Percentiles rank a stretch among this genome's conserved stretches.
phyloP scores from a whole-genome alignment of 169 alveolate species.

The Cryptosporidium felis region DNA sequence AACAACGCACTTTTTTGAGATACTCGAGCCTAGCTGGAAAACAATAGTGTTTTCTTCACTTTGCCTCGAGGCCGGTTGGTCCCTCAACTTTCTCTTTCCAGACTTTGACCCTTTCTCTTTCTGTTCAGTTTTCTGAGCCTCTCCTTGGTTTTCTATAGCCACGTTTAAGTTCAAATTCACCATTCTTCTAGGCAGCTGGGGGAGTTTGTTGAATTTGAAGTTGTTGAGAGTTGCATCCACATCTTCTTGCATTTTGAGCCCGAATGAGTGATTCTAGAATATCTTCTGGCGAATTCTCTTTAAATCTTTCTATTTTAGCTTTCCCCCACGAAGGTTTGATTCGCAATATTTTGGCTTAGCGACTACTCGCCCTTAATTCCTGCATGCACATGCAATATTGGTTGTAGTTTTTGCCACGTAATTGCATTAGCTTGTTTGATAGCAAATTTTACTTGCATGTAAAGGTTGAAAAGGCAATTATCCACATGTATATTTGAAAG shows the following conservation, averaged over 20 bases:
- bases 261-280: too few relatives aligned
- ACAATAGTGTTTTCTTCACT: neutral
- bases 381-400: slow-evolving; percentile 16
- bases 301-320: too few relatives aligned
- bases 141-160: neutral
- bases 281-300: too few relatives aligned
- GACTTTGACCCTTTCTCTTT: neutral
- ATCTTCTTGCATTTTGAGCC: slow-evolving; percentile 3
- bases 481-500: too few relatives aligned
- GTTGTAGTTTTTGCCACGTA: slow-evolving; percentile 3
- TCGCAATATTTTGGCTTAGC: too few relatives aligned
- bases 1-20: slow-evolving; percentile 14
- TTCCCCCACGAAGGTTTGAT: too few relatives aligned
- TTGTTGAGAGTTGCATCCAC: neutral
- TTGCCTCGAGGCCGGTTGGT: neutral
- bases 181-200: slow-evolving; percentile 53
- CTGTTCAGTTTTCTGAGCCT: neutral
- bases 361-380: neutral
- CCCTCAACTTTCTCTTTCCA: neutral
- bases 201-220: neutral
- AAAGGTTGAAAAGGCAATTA: too few relatives aligned
- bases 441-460: too few relatives aligned
- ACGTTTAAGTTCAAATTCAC: slow-evolving; percentile 7
- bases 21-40: slow-evolving; percentile 56
- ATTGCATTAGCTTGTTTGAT: neutral